A percentile compares a stretch with the other conserved stretches of the same genome.
phyloP scores from a whole-genome alignment of 2,329 filamentous ascomycete genomes.

The Sarocladiaceae sp. region DNA sequence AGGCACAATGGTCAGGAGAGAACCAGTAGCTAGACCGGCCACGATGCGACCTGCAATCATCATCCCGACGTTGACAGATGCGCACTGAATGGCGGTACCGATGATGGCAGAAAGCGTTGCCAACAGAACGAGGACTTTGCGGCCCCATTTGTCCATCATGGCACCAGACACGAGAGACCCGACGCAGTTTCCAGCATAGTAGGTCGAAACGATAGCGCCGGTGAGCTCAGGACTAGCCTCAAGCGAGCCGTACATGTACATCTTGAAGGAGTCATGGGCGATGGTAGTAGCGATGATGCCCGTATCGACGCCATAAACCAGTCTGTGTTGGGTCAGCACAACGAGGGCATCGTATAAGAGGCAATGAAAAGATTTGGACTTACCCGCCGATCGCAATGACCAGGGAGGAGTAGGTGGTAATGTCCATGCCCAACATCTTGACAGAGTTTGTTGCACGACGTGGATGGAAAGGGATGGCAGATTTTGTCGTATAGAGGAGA shows the following conservation, averaged over 20 bases:
- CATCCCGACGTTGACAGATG: constrained; percentile 19
- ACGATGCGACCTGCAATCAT: constrained; percentile 23
- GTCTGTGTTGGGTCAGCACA: no score
- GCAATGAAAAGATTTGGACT: no score
- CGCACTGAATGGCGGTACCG: constrained; percentile 23
- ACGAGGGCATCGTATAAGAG: no score
- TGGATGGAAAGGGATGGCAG: no score
- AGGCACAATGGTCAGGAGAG: constrained; percentile 18
- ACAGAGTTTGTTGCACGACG: no score
- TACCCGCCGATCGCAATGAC: no score
- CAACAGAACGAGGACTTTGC: constrained; percentile 8
- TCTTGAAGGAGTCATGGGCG: constrained; percentile 13
- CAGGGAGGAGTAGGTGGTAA: no score
- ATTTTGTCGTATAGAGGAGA: no score
- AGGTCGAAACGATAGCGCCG: constrained; percentile 13
- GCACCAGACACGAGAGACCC: constrained; percentile 12
- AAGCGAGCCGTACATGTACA: constrained; percentile 13
- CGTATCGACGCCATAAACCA: not conserved
- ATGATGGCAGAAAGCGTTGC: constrained; percentile 12
- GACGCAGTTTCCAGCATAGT: constrained; percentile 13
- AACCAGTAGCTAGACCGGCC: constrained; percentile 20
- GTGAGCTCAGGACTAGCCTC: constrained; percentile 3
- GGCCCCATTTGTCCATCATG: constrained; percentile 12
- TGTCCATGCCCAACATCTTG: no score
- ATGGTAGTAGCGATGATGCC: constrained; percentile 14